phyloP scores from a whole-genome alignment of 2,329 filamentous ascomycete species.

The Setomelanomma holmii region DNA sequence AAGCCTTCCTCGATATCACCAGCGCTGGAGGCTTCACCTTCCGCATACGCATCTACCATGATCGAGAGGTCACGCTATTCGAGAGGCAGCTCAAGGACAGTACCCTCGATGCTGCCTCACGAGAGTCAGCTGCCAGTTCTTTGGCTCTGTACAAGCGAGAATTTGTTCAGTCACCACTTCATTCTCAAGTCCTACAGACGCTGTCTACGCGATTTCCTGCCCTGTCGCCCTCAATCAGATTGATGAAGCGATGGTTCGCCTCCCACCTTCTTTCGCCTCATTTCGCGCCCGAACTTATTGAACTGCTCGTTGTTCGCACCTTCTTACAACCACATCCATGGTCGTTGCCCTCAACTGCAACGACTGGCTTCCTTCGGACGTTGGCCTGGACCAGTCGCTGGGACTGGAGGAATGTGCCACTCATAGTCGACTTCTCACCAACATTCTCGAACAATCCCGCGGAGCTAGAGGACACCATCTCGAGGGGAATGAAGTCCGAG shows the following conservation, averaged over 20 bases:
- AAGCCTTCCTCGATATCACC: slow-evolving; percentile 81
- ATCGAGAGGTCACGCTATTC: slow-evolving; percentile 82
- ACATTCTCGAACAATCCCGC: slow-evolving; percentile 26
- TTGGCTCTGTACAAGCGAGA: slow-evolving; percentile 74
- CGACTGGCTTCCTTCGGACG: slow-evolving; percentile 81
- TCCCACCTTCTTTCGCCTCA: slow-evolving; percentile 80
- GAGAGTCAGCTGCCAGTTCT: slow-evolving; percentile 73
- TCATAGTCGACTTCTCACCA: slow-evolving; percentile 76
- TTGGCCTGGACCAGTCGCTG: slow-evolving; percentile 82
- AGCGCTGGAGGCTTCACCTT: slow-evolving; percentile 77
- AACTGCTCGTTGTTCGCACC: slow-evolving; percentile 77
- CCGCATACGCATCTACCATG: slow-evolving; percentile 85
- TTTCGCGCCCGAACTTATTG: slow-evolving; percentile 80
- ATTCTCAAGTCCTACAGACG: slow-evolving; percentile 81
- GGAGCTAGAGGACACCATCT: slow-evolving; percentile 23
- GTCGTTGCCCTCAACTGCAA: slow-evolving; percentile 75
- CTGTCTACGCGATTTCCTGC: slow-evolving; percentile 81
- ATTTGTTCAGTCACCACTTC: slow-evolving; percentile 75
- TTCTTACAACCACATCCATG: slow-evolving; percentile 87
- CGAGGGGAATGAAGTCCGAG: slow-evolving; percentile 59
- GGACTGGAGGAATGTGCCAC: slow-evolving; percentile 87
- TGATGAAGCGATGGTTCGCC: slow-evolving; percentile 89
- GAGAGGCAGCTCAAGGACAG: slow-evolving; percentile 81
- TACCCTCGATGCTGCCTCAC: slow-evolving; percentile 66
- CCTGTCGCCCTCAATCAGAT: slow-evolving; percentile 80